A percentile compares a stretch with the other conserved stretches of the same genome.
Evolutionary conservation across 1,284 basidiomycete species (phyloP).

Genomic region (Anthracocystis setariae): DNA sequence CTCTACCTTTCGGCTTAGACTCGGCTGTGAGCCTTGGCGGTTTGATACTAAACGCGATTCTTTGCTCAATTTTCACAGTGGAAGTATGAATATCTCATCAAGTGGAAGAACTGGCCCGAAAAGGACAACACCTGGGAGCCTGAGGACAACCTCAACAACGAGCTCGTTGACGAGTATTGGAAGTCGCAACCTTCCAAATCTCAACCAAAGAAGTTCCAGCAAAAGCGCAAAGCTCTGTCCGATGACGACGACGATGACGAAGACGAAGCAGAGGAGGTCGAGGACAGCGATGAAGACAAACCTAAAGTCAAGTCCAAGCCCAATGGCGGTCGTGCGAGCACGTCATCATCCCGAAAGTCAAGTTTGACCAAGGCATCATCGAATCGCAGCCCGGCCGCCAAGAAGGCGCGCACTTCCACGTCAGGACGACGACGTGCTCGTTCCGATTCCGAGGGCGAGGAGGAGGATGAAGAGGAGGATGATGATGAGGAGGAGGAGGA

Average conservation of each 20-base stretch:
- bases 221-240: slow-evolving; percentile 17
- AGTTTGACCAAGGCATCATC: too few relatives aligned
- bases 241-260: slow-evolving; percentile 18
- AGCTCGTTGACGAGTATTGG: slow-evolving; percentile 44
- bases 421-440: slow-evolving; percentile 10
- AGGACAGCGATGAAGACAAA: slow-evolving; percentile 12
- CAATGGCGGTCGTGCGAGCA: slow-evolving; percentile 6
- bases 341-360: slow-evolving; percentile 9
- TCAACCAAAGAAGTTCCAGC: slow-evolving; percentile 38
- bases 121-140: slow-evolving; percentile 52
- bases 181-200: slow-evolving; percentile 45
- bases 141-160: slow-evolving; percentile 22
- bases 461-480: slow-evolving; percentile 1
- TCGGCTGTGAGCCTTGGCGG: too few relatives aligned
- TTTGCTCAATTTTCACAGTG: slow-evolving; percentile 8
- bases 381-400: slow-evolving; percentile 10
- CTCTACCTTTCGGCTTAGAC: neutral
- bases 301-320: slow-evolving; percentile 4
- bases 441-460: slow-evolving; percentile 6
- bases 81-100: slow-evolving; percentile 42
- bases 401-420: slow-evolving; percentile 11
- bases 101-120: slow-evolving; percentile 52
- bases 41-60: neutral
- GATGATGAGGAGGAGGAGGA: slow-evolving; percentile 1
- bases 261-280: slow-evolving; percentile 16